Evolutionary conservation across 2,329 filamentous ascomycete species (phyloP).

Genomic region (Exophiala sp.): DNA sequence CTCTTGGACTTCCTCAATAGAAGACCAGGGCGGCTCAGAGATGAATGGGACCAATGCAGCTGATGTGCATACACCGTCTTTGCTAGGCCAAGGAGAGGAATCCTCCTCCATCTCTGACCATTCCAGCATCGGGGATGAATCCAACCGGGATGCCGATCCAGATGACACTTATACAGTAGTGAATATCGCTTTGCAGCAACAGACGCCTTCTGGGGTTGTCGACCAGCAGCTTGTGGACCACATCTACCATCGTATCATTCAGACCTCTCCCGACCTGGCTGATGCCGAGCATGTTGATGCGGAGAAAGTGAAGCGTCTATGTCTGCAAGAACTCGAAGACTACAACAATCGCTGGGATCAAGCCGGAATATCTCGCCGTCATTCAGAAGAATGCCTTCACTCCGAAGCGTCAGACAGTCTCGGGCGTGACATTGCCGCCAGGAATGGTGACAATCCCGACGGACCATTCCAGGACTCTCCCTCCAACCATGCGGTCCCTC

Average conservation of each 20-base stretch:
- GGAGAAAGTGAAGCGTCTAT: conserved; percentile 51
- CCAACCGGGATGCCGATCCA: conserved; percentile 12
- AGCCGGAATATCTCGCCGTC: conserved; percentile 6
- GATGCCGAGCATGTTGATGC: conserved; percentile 51
- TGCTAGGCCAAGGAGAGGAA: conserved; percentile 3
- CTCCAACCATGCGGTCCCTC: not conserved
- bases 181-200: conserved; percentile 28
- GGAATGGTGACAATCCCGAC: not conserved
- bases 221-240: conserved; percentile 30
- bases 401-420: not conserved
- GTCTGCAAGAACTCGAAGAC: conserved; percentile 44
- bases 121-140: conserved; percentile 17
- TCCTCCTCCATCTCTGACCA: conserved; percentile 13
- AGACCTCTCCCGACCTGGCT: conserved; percentile 49
- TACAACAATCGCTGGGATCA: conserved; percentile 16
- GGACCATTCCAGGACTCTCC: not conserved
- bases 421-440: not conserved
- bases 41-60: not conserved
- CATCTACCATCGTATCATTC: conserved; percentile 37
- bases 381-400: conserved; percentile 7
- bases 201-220: conserved; percentile 31
- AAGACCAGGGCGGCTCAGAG: conserved; percentile 15
- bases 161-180: conserved; percentile 29
- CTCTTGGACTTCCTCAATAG: conserved; percentile 29
- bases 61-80: not conserved